Evolutionary conservation across 192 early-diverging fungal genomes (phyloP).

Genomic region (Podila epigama): DNA sequence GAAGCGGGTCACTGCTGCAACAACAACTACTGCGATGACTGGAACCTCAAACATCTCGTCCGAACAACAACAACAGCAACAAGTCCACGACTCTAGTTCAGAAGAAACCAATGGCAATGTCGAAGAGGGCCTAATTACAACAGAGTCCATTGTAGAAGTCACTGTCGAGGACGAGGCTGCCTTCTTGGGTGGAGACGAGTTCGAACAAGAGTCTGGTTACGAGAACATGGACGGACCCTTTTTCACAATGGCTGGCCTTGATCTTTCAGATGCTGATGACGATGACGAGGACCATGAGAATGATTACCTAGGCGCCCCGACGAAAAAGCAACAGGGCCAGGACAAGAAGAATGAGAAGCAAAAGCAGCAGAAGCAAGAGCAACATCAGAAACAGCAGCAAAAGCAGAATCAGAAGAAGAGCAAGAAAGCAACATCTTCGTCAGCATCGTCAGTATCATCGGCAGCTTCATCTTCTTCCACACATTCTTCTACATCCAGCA

Average conservation of each 20-base stretch:
- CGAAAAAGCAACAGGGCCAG: background rate
- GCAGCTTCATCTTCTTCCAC: no score
- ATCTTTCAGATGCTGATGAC: background rate
- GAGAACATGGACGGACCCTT: background rate
- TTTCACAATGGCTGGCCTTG: background rate
- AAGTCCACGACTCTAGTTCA: no score
- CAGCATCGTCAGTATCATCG: no score
- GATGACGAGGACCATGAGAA: constrained; percentile 1
- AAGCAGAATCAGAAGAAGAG: no score
- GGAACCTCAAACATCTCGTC: no score
- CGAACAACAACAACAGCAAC: no score
- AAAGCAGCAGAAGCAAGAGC: background rate
- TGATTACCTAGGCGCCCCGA: background rate
- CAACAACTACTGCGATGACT: no score
- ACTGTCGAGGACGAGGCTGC: constrained; percentile 8
- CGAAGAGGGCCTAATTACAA: background rate
- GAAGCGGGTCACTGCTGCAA: no score
- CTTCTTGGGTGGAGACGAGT: background rate
- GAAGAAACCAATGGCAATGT: background rate
- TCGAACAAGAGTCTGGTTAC: background rate
- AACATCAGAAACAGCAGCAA: background rate
- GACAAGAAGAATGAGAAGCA: background rate
- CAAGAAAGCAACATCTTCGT: no score
- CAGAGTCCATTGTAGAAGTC: background rate
- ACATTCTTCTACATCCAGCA: no score